phyloP scores from a whole-genome alignment of 768 basidiomycete species.

The Mycena vitilis region DNA sequence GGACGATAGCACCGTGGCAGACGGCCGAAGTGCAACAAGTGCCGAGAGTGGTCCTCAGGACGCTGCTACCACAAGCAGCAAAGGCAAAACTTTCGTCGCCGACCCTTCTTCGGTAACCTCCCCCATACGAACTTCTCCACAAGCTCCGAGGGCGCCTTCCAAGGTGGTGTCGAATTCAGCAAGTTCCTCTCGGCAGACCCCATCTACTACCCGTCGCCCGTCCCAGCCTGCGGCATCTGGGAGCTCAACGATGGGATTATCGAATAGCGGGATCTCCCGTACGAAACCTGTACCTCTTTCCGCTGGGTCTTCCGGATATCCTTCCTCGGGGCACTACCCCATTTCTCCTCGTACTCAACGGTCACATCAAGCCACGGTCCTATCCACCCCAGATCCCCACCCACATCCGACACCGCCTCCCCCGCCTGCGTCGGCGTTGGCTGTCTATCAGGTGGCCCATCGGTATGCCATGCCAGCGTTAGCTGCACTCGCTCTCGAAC shows the following conservation, averaged over 20 bases:
- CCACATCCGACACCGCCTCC: slow-evolving; percentile 74
- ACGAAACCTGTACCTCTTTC: slow-evolving; percentile 58
- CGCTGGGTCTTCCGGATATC: slow-evolving; percentile 46
- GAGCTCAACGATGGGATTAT: slow-evolving; percentile 17
- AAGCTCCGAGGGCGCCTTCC: slow-evolving; percentile 38
- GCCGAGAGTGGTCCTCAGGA: slow-evolving; percentile 58
- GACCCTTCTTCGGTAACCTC: slow-evolving; percentile 36
- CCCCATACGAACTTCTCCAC: slow-evolving; percentile 36
- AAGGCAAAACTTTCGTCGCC: slow-evolving; percentile 44
- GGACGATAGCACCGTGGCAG: slow-evolving; percentile 49
- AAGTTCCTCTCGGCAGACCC: slow-evolving; percentile 38
- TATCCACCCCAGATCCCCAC: slow-evolving; percentile 71
- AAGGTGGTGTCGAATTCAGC: slow-evolving; percentile 41
- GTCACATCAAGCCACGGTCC: slow-evolving; percentile 45
- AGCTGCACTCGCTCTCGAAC: slow-evolving; percentile 74
- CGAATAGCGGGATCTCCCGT: slow-evolving; percentile 40
- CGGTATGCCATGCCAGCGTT: slow-evolving; percentile 77
- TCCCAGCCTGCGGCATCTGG: slow-evolving; percentile 11
- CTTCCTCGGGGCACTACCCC: slow-evolving; percentile 56
- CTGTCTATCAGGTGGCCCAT: slow-evolving; percentile 83
- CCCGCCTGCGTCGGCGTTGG: slow-evolving; percentile 75
- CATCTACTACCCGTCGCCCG: slow-evolving; percentile 38
- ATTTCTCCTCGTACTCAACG: slow-evolving; percentile 60
- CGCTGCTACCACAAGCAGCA: slow-evolving; percentile 44
- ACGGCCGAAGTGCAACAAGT: slow-evolving; percentile 63